phyloP scores from a whole-genome alignment of 2,329 filamentous ascomycete genomes.

The Colletotrichum cuscutae region DNA sequence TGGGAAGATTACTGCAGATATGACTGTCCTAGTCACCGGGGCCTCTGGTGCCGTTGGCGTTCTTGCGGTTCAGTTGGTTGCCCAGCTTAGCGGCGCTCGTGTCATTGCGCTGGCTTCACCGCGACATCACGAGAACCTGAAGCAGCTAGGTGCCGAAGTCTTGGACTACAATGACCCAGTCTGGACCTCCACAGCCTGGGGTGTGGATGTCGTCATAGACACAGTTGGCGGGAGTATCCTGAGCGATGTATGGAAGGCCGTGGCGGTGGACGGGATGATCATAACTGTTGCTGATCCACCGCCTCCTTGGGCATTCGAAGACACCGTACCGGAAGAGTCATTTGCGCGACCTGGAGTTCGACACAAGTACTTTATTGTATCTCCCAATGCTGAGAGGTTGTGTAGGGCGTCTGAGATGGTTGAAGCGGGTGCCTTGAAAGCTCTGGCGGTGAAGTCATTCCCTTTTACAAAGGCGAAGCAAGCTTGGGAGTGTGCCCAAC shows the following conservation, averaged over 20 bases:
- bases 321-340: slow-evolving; percentile 36
- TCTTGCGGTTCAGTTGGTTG: slow-evolving; percentile 43
- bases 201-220: slow-evolving; percentile 46
- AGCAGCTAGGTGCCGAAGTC: slow-evolving; percentile 38
- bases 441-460: slow-evolving; percentile 39
- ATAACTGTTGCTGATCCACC: slow-evolving; percentile 49
- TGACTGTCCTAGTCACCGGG: slow-evolving; percentile 43
- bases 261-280: slow-evolving; percentile 44
- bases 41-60: slow-evolving; percentile 44
- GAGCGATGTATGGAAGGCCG: slow-evolving; percentile 41
- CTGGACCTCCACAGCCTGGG: slow-evolving; percentile 39
- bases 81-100: slow-evolving; percentile 33
- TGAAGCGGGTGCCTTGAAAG: slow-evolving; percentile 37
- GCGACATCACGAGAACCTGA: slow-evolving; percentile 33
- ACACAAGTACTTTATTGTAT: slow-evolving; percentile 45
- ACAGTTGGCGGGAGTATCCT: slow-evolving; percentile 43
- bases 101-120: slow-evolving; percentile 44
- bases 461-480: slow-evolving; percentile 37
- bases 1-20: not conserved
- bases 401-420: slow-evolving; percentile 36
- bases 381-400: slow-evolving; percentile 37
- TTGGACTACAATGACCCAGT: slow-evolving; percentile 39
- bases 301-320: slow-evolving; percentile 44
- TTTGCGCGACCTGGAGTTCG: slow-evolving; percentile 36
- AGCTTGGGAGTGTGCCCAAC: slow-evolving; percentile 40